Evolutionary conservation across 345 rosid genomes (phyloP), one percentile per base, ranked within the genome.

Genomic region (Geranium rotundifolium): DNA sequence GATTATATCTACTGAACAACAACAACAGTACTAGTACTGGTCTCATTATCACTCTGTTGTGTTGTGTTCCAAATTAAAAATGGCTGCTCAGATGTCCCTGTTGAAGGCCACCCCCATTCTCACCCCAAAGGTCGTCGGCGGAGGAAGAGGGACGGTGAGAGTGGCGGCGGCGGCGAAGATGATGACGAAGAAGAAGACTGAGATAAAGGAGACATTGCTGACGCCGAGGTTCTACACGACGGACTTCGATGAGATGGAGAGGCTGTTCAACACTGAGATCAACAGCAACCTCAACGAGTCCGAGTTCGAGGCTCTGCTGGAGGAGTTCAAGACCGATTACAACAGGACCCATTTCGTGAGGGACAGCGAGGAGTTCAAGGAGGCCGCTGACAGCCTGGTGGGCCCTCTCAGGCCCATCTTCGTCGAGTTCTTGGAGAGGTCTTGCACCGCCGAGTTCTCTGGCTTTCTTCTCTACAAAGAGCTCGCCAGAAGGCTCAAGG

Each of bases 401-500:
- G 99, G 95, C 0, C 97, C 97, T 59, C 76, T 88, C 67, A 71
- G 99, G 64, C 83, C 82, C 60, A 93, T 93, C 82, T 93, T 93
- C 41, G 99, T 93, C 7, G 99, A 93, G 84, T 93, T 90, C 76
- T 76, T 93, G 65, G 97, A 93, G 66, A 75, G 99, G 79, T 93
- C 99, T 41, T 93, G 99, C 75, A 93, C 99, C 68, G 99, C 96
- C n/a, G 99, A 93, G 75, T 93, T 93, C 88, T 90, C 97, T 62
- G 99, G 99, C 7, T 90, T 93, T 79, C 96, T 93, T 62, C 99
- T 93, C 60, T 90, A 93, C 84, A 93, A 90, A 75, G 99, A 93
- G 83, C 99, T 93, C 14, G 97, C 97, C 23, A 79, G 99, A 82
- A 90, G 99, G 67, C 99, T 90, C 70, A 93, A 93, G 96, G 99